phyloP scores from a whole-genome alignment of 495 filamentous ascomycete species.

The Tuber brumale region DNA sequence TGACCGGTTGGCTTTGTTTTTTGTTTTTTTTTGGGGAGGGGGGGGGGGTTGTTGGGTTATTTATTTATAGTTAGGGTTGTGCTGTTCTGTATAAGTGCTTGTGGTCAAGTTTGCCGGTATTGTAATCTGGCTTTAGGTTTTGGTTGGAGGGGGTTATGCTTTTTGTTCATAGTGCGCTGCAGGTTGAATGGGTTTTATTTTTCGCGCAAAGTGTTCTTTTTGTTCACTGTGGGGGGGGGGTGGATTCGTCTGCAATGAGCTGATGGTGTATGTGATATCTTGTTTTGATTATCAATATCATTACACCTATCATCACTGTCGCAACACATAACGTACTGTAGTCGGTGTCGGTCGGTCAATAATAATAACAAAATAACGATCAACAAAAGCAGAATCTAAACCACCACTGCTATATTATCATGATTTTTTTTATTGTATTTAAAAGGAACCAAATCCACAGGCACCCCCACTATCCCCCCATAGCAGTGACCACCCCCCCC shows the following conservation, averaged over 20 bases:
- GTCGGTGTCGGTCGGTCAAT: no score
- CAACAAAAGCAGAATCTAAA: not conserved
- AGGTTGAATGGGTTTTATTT: slow-evolving; percentile 6
- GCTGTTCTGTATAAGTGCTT: slow-evolving; percentile 9
- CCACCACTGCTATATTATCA: not conserved
- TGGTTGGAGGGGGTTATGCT: not conserved
- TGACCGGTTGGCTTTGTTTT: slow-evolving; percentile 1
- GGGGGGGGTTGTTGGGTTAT: slow-evolving; percentile 15
- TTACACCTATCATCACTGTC: not conserved
- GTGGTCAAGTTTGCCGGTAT: not conserved
- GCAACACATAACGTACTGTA: no score
- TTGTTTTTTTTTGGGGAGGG: slow-evolving; percentile 21
- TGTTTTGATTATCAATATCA: not conserved
- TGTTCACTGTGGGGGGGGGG: no score
- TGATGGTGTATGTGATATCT: not conserved
- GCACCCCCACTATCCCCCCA: not conserved
- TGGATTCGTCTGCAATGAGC: no score
- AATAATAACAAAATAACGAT: no score
- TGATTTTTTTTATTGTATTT: not conserved
- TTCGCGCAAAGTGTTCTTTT: not conserved
- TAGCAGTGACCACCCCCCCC: not conserved
- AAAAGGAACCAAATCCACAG: not conserved
- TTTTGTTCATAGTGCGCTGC: slow-evolving; percentile 19
- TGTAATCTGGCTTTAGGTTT: not conserved
- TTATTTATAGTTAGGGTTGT: slow-evolving; percentile 16